Conservation (phyloP, 1,284 basidiomycete species). For the Cutaneotrichosporon cutaneum region DNA sequence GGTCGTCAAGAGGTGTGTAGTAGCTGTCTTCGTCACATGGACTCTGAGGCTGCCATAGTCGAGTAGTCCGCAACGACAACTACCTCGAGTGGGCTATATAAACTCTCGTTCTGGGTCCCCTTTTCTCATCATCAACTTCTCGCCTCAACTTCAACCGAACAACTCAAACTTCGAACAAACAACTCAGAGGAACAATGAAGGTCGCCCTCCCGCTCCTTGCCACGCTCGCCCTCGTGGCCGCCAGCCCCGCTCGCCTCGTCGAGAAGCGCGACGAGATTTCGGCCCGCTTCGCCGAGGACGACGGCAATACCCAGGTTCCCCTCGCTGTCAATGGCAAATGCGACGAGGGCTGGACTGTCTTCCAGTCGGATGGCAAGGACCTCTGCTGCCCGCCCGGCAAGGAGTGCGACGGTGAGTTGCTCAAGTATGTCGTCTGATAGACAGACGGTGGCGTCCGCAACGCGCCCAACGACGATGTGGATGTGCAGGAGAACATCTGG, state of each 20-base stretch:
- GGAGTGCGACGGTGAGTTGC: neutral
- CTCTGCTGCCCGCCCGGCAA: neutral
- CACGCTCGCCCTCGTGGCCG: neutral
- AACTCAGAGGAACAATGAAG: slow-evolving; percentile 1
- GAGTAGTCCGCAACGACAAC: neutral
- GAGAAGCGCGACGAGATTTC: neutral
- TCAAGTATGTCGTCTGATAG: neutral
- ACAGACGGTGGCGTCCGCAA: neutral
- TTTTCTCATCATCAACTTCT: neutral
- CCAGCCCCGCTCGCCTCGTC: neutral
- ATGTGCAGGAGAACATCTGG: neutral
- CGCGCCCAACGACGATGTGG: neutral
- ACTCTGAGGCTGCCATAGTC: neutral
- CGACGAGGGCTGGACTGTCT: neutral
- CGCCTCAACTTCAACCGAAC: neutral
- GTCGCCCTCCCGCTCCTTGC: neutral
- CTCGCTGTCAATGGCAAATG: neutral
- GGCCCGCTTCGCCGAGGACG: neutral
- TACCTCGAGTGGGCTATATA: neutral
- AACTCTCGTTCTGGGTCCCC: neutral
- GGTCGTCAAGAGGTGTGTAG: neutral
- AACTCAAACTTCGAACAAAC: too few species aligned
- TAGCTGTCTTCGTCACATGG: neutral
- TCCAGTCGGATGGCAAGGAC: neutral
- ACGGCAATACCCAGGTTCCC: neutral